Percentiles rank a stretch among this genome's conserved stretches.
Evolutionary conservation across 1,139 yeast species (phyloP).

Genomic region (Hansenula anomala): DNA sequence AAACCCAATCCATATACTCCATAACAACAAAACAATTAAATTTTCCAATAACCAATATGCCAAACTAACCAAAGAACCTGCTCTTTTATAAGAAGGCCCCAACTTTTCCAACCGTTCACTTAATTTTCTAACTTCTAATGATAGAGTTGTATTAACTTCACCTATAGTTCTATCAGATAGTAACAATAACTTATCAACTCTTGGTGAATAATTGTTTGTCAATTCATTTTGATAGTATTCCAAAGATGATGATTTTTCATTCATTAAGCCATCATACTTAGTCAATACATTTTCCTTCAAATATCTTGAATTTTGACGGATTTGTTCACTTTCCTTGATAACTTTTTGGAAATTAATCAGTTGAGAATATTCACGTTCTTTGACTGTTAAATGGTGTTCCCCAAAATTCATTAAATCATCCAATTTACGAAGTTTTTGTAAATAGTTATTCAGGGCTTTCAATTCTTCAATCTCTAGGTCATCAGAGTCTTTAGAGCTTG

Average conservation of each 20-base stretch:
- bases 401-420: slow-evolving; percentile 17
- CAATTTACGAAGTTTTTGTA: slow-evolving; percentile 20
- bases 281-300: slow-evolving; percentile 5
- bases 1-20: slow-evolving; percentile 69
- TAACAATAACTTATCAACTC: slow-evolving; percentile 62
- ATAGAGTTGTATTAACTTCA: slow-evolving; percentile 77
- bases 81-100: slow-evolving; percentile 25
- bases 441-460: slow-evolving; percentile 24
- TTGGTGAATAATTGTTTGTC: slow-evolving; percentile 32
- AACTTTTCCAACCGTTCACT: slow-evolving; percentile 63
- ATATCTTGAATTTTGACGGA: slow-evolving; percentile 3
- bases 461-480: slow-evolving; percentile 24
- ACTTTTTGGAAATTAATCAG: slow-evolving; percentile 17
- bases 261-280: slow-evolving; percentile 8
- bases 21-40: slow-evolving; percentile 55
- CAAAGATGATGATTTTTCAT: slow-evolving; percentile 15
- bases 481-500: slow-evolving; percentile 5
- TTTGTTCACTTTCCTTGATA: slow-evolving; percentile 12
- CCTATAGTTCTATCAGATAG: slow-evolving; percentile 74
- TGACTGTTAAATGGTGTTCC: slow-evolving; percentile 16
- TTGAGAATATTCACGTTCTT: slow-evolving; percentile 14
- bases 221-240: slow-evolving; percentile 25
- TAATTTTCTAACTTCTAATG: slow-evolving; percentile 66
- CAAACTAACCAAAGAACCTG: slow-evolving; percentile 17
- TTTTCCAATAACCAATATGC: slow-evolving; percentile 37